Conservation (phyloP, 768 basidiomycete species). For the Suillus subaureus region DNA sequence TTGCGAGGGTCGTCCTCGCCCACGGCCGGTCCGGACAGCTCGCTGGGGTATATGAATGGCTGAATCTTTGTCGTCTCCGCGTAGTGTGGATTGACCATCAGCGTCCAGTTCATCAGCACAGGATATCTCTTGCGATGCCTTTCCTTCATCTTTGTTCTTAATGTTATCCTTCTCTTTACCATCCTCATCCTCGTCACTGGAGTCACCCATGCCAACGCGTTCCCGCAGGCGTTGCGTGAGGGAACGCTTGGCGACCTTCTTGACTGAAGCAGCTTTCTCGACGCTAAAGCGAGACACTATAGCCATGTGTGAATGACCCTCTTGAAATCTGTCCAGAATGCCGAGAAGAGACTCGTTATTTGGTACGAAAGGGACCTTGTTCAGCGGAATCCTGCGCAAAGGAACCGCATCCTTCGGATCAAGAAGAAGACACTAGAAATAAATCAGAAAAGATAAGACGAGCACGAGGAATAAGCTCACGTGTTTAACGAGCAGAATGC, state of each 20-base stretch:
- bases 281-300: slow-evolving; percentile 79
- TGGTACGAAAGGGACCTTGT: slow-evolving; percentile 85
- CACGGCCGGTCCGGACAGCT: slow-evolving; percentile 15
- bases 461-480: slow-evolving; percentile 24
- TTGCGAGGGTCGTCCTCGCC: slow-evolving; percentile 16
- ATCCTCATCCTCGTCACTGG: slow-evolving; percentile 44
- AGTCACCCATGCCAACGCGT: slow-evolving; percentile 73
- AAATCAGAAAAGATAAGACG: not conserved
- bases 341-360: slow-evolving; percentile 84
- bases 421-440: slow-evolving; percentile 64
- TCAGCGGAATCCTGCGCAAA: slow-evolving; percentile 79
- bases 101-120: slow-evolving; percentile 35
- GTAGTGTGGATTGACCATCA: slow-evolving; percentile 34
- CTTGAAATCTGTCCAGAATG: slow-evolving; percentile 87
- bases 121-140: slow-evolving; percentile 29
- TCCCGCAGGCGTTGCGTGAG: slow-evolving; percentile 77
- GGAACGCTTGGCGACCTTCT: slow-evolving; percentile 80
- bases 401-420: slow-evolving; percentile 90
- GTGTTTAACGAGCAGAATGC: slow-evolving; percentile 86
- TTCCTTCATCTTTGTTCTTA: slow-evolving; percentile 22
- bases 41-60: slow-evolving; percentile 18
- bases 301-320: slow-evolving; percentile 90
- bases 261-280: slow-evolving; percentile 77
- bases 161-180: slow-evolving; percentile 22
- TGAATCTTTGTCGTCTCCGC: slow-evolving; percentile 23